Evolutionary conservation across 2,329 filamentous ascomycete genomes (phyloP), one percentile per base, ranked within the genome.

Genomic region (Fusarium nanum): DNA sequence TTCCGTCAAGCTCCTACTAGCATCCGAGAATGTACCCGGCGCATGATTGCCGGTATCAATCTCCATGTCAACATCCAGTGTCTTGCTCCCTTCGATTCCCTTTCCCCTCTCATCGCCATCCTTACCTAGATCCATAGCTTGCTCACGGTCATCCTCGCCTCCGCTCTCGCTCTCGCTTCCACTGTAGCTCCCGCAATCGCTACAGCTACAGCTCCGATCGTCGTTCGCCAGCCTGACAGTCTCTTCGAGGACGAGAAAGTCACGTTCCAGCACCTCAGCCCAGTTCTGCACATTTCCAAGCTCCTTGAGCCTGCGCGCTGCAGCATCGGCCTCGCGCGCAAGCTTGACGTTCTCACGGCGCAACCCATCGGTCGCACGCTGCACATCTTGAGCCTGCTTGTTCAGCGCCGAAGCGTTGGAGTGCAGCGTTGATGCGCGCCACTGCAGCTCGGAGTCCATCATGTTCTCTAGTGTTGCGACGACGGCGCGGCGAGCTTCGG

Each of bases 201-300:
- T 83, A 48, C 81, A 83, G 67, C 80, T 83, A 46, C 79, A 81
- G 47, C 77, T 78, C 54, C 77, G 77, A 41, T 73, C 75, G 49
- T 76, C 77, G 52, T 80, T 82, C 4, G 86, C 88, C 60, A 90
- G 76, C 71, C 88, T 80, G 73, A 91, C 77, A 44, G 89, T 91
- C 83, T 91, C 89, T 78, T 89, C 88, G 9, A 92, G 76, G 46
- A 89, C 85, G 58, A 90, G 68, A 69, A 92, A 89, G 71, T 90
- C 88, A 63, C 88, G 79, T 83, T 91, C 92, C 75, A 95, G 83
- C 81, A 94, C 88, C 85, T 96, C 93, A 23, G 92, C 92, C 92
- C 92, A 96, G 78, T 94, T 94, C 84, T 95, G 92, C 76, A 95
- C 87, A 77, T 94, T 90, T 25, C 92, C 92, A 66, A 94, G 83